Conservation (phyloP, 257 asterid species). For the Prunella vulgaris region DNA sequence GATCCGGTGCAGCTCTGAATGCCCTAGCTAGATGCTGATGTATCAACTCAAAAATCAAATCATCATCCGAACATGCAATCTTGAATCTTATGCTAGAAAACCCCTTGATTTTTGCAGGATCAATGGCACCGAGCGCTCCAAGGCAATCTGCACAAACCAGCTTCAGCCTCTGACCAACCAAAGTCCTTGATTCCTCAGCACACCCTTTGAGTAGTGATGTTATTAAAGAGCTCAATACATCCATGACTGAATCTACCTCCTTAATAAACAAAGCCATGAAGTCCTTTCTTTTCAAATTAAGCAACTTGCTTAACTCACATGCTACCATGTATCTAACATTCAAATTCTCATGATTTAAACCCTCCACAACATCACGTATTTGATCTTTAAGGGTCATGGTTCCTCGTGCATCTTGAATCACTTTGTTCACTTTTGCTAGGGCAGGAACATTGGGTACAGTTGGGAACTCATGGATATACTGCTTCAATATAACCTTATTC, state of each 20-base stretch:
- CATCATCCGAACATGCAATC: slow-evolving; percentile 98
- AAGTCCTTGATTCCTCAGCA: slow-evolving; percentile 91
- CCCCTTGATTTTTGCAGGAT: slow-evolving; percentile 89
- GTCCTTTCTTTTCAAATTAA: slow-evolving; percentile 66
- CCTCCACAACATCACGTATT: slow-evolving; percentile 71
- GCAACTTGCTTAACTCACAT: slow-evolving; percentile 78
- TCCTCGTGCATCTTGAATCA: slow-evolving; percentile 84
- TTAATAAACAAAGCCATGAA: slow-evolving; percentile 58
- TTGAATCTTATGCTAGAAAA: slow-evolving; percentile 69
- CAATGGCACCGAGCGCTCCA: slow-evolving; percentile 95
- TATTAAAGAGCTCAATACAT: slow-evolving; percentile 76
- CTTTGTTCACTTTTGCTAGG: slow-evolving; percentile 72
- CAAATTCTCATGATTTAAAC: slow-evolving; percentile 87
- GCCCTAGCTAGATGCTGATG: slow-evolving; percentile 96
- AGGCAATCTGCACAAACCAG: slow-evolving; percentile 91
- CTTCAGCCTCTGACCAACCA: slow-evolving; percentile 88
- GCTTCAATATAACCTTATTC: slow-evolving; percentile 61
- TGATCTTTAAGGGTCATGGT: slow-evolving; percentile 72
- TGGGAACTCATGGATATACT: slow-evolving; percentile 85
- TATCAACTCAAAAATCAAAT: slow-evolving; percentile 85
- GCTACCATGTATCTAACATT: slow-evolving; percentile 98
- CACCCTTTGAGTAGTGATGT: slow-evolving; percentile 91
- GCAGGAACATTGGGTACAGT: slow-evolving; percentile 84
- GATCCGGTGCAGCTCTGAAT: slow-evolving; percentile 92
- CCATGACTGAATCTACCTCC: slow-evolving; percentile 72